Percentiles rank a stretch among this genome's conserved stretches.
Evolutionary conservation across 352 stramenopile species (phyloP).

Genomic region (Phytophthora cajani): DNA sequence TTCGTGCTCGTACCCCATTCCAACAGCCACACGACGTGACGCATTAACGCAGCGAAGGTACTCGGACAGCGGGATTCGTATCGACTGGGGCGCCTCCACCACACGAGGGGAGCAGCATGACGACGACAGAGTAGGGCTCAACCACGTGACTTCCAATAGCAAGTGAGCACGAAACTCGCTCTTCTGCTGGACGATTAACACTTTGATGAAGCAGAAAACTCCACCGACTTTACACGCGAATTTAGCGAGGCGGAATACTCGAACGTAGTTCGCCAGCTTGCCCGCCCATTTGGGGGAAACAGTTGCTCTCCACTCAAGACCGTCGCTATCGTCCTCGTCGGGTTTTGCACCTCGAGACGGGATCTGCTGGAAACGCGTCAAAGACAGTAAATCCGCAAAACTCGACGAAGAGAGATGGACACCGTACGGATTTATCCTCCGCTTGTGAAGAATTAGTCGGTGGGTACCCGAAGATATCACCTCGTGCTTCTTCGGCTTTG

Average conservation of each 20-base stretch:
- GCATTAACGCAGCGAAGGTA: slow-evolving; percentile 49
- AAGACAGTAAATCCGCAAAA: slow-evolving; percentile 54
- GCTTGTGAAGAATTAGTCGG: slow-evolving; percentile 44
- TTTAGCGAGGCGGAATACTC: slow-evolving; percentile 48
- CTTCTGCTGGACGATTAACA: slow-evolving; percentile 67
- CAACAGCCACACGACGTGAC: slow-evolving; percentile 10
- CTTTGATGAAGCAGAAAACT: slow-evolving; percentile 45
- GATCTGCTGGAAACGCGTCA: slow-evolving; percentile 30
- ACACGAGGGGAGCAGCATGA: neutral
- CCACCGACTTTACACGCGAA: slow-evolving; percentile 49
- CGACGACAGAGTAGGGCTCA: slow-evolving; percentile 13
- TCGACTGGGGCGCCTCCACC: slow-evolving; percentile 34
- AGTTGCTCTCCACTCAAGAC: slow-evolving; percentile 21
- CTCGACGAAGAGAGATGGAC: slow-evolving; percentile 49
- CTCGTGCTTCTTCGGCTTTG: slow-evolving; percentile 16
- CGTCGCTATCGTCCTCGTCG: neutral
- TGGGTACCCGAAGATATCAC: neutral
- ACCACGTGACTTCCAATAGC: slow-evolving; percentile 46
- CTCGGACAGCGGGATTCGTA: slow-evolving; percentile 52
- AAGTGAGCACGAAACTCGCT: slow-evolving; percentile 62
- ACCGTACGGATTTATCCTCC: slow-evolving; percentile 55
- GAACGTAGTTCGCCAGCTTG: slow-evolving; percentile 55
- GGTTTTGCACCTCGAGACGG: neutral
- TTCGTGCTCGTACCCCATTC: slow-evolving; percentile 2
- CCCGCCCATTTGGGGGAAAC: slow-evolving; percentile 43